These are phyloP conservation scores for Penicillium riverlandense DNA, from an alignment of 495 filamentous ascomycete genomes.

Conservation along the genomic window DNA sequence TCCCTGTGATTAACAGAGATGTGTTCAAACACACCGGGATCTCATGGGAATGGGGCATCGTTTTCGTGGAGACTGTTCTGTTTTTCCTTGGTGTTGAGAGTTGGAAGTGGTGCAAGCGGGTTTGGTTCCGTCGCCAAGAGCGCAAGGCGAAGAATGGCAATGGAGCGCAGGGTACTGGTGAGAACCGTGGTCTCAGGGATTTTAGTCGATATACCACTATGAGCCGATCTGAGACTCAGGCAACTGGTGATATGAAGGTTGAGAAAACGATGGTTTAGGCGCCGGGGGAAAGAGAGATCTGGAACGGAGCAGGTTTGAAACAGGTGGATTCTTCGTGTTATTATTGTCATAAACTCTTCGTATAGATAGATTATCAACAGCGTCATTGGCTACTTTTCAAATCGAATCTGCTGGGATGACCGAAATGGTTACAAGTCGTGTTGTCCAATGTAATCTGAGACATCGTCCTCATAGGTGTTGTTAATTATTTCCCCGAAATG, in stretches of 20 bases:
- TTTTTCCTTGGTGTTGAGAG: conserved; percentile 59
- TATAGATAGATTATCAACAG: no score
- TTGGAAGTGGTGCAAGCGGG: conserved; percentile 63
- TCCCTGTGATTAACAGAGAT: conserved; percentile 58
- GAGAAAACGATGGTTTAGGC: conserved; percentile 27
- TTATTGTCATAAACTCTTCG: no score
- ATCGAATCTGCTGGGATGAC: no score
- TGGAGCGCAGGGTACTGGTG: conserved; percentile 3
- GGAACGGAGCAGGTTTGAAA: no score
- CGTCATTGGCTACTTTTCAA: no score
- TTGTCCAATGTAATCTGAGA: no score
- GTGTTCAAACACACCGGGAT: conserved; percentile 70
- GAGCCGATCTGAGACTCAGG: conserved; percentile 31
- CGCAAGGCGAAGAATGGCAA: conserved; percentile 7
- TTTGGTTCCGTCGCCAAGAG: conserved; percentile 35
- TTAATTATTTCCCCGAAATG: no score
- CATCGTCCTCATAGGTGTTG: no score
- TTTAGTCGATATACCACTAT: conserved; percentile 33
- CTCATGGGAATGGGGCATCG: conserved; percentile 66
- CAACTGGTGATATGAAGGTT: conserved; percentile 21
- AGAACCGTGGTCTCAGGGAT: conserved; percentile 15
- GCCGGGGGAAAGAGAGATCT: background rate
- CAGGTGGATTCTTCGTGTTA: no score
- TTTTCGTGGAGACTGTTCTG: conserved; percentile 47
- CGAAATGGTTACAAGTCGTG: no score